These are phyloP conservation scores for Kwoniella bestiolae DNA, from an alignment of 768 basidiomycete genomes.

Conservation along the genomic window DNA sequence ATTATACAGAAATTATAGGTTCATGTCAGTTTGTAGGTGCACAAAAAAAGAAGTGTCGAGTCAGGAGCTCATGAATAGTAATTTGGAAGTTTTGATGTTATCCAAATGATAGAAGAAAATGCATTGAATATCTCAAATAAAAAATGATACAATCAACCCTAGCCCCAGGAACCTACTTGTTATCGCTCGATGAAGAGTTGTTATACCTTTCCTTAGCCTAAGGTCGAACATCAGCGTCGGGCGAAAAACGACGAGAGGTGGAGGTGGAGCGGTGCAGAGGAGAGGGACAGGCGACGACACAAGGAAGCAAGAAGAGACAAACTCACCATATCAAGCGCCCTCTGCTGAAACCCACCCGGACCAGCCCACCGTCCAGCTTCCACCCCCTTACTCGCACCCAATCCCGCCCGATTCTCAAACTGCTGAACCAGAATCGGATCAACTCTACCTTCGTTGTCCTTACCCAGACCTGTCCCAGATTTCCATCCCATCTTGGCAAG, in stretches of 20 bases:
- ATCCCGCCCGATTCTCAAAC: slow-evolving; percentile 82
- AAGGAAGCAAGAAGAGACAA: not conserved
- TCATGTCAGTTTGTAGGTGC: no score
- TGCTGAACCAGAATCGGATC: slow-evolving; percentile 80
- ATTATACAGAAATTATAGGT: no score
- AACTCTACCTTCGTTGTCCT: slow-evolving; percentile 77
- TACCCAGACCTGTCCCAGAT: slow-evolving; percentile 83
- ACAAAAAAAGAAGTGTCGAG: no score
- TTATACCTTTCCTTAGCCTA: slow-evolving; percentile 1
- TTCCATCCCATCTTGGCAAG: slow-evolving; percentile 99
- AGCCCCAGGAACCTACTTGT: not conserved
- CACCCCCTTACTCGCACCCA: slow-evolving; percentile 90
- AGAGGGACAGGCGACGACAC: no score
- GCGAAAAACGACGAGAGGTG: no score
- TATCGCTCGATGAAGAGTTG: not conserved
- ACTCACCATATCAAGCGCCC: slow-evolving; percentile 51
- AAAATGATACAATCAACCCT: no score
- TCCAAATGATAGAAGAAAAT: no score
- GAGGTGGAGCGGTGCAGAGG: no score
- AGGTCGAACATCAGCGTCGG: no score
- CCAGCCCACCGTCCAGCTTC: slow-evolving; percentile 57
- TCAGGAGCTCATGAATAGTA: no score
- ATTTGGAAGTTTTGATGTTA: no score
- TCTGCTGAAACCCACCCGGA: slow-evolving; percentile 39
- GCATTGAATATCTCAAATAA: no score